Base-by-base conservation (phyloP, 148 eudicot genomes). In the Cornus controversa region DNA sequence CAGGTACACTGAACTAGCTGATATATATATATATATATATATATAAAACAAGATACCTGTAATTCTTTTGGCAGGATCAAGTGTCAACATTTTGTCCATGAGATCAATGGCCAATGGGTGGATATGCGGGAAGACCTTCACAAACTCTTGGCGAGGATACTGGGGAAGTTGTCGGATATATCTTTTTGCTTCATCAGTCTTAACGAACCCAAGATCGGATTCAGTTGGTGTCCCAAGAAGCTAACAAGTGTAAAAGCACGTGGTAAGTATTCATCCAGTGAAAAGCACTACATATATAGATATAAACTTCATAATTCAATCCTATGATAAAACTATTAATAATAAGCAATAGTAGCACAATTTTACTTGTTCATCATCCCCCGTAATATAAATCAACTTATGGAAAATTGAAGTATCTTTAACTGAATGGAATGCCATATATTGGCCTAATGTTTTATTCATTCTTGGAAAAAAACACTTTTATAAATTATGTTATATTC, bases 161-260 rank as follows among this genome's bases (percentile, higher is more conserved):
- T 75, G 85, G 34, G 96, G 93, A 23, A 94, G 86, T 69, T 94
- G 98, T 45, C 84, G 78, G n/a, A 94, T 85, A 81, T 87, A 94
- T 86, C 94, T 88, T 82, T 77, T 90, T 4, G 98, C 94, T 83
- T 92, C 98, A 54, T 94, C 97, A 72, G 84, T 92, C 23, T 78
- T 82, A 70, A 88, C 89, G 71, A 89, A 94, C 31, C 85, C 86
- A 20, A 92, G 87, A 82, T 94, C 96, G 14, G 91, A 84, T 75
- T 92, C 97, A 0, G 90, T 83, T 13, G 98, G 98, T 57, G 98
- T 90, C 37, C 98, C 98, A 47, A 94, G 86, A 75, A 90, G 90
- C 97, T 94, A 79, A 42, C 54, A 66, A 79, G 25, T 60, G 71
- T 77, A 9, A 63, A 72, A 42, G 45, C 63, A 68, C 65, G 14